A percentile compares a stretch with the other conserved stretches of the same genome.
phyloP scores from a whole-genome alignment of 31 red algal species.

The Endocladia muricata region DNA sequence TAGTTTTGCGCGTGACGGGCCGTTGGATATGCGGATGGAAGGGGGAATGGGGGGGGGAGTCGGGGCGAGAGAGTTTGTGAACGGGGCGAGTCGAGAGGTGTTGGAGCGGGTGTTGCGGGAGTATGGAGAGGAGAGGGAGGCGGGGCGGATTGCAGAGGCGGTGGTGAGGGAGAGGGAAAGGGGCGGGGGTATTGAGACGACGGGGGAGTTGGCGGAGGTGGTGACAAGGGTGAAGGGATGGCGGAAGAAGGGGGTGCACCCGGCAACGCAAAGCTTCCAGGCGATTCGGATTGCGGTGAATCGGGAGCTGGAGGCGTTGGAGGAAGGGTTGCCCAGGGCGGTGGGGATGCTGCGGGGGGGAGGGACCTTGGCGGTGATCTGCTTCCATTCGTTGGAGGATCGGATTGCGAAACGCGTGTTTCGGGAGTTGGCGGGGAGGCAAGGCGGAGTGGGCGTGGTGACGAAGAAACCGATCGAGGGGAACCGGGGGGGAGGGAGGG shows the following conservation, averaged over 20 bases:
- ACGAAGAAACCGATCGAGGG: constrained; percentile 71
- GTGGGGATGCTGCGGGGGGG: constrained; percentile 18
- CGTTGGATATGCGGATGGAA: constrained; percentile 97
- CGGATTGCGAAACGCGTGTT: constrained; percentile 75
- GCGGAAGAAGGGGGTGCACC: constrained; percentile 52
- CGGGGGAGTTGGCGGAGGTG: constrained; percentile 36
- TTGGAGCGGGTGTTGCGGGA: constrained; percentile 65
- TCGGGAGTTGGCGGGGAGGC: constrained; percentile 7
- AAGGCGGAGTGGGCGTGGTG: constrained; percentile 32
- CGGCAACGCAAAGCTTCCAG: constrained; percentile 83
- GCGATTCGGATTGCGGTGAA: constrained; percentile 81
- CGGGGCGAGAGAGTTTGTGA: constrained; percentile 78
- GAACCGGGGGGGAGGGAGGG: constrained; percentile 17
- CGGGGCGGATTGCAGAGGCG: constrained; percentile 53
- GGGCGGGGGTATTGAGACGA: constrained; percentile 11
- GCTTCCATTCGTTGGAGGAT: constrained; percentile 82
- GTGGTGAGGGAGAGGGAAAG: constrained; percentile 56
- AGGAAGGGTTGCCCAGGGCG: neutral
- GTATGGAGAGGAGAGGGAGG: constrained; percentile 83
- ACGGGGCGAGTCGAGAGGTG: constrained; percentile 50
- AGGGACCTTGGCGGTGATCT: constrained; percentile 62
- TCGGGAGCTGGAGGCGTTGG: constrained; percentile 51
- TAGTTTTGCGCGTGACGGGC: constrained; percentile 78
- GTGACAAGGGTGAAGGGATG: constrained; percentile 40
- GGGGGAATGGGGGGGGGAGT: neutral